Evolutionary conservation across 768 basidiomycete species (phyloP).

Genomic region (Lyophyllum semitale): DNA sequence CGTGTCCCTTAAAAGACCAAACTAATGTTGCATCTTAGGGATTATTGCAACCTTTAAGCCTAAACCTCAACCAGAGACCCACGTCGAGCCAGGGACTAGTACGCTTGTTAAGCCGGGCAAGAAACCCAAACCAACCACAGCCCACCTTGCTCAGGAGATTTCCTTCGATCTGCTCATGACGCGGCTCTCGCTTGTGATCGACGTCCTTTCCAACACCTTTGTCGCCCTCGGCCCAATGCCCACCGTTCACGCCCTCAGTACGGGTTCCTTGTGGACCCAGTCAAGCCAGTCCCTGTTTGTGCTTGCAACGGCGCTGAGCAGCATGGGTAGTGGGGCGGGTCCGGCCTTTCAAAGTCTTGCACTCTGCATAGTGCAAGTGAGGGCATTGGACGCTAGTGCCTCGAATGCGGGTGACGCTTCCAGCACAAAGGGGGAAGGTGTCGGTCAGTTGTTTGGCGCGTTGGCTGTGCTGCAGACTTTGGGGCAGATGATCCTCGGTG

Average conservation of each 20-base stretch:
- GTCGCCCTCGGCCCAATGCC: slow-evolving; percentile 58
- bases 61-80: slow-evolving; percentile 17
- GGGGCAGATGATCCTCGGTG: slow-evolving; percentile 66
- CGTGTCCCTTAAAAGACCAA: neutral
- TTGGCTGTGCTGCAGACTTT: slow-evolving; percentile 70
- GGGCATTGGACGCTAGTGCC: slow-evolving; percentile 31
- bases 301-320: slow-evolving; percentile 55
- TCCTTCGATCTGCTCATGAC: slow-evolving; percentile 69
- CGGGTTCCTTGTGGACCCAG: neutral
- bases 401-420: slow-evolving; percentile 6
- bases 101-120: slow-evolving; percentile 17
- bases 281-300: slow-evolving; percentile 58
- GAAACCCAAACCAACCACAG: slow-evolving; percentile 50
- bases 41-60: slow-evolving; percentile 65
- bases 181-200: slow-evolving; percentile 62
- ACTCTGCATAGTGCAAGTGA: slow-evolving; percentile 57
- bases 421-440: slow-evolving; percentile 26
- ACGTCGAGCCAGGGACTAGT: neutral
- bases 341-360: slow-evolving; percentile 78
- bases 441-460: slow-evolving; percentile 70
- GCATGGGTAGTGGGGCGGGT: slow-evolving; percentile 64
- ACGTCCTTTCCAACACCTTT: slow-evolving; percentile 63
- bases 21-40: slow-evolving; percentile 35
- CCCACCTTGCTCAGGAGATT: slow-evolving; percentile 63
- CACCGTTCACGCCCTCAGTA: slow-evolving; percentile 22